A percentile compares a stretch with the other conserved stretches of the same genome.
phyloP scores from a whole-genome alignment of 352 stramenopile genomes.

The Elongisporangium prolatum region DNA sequence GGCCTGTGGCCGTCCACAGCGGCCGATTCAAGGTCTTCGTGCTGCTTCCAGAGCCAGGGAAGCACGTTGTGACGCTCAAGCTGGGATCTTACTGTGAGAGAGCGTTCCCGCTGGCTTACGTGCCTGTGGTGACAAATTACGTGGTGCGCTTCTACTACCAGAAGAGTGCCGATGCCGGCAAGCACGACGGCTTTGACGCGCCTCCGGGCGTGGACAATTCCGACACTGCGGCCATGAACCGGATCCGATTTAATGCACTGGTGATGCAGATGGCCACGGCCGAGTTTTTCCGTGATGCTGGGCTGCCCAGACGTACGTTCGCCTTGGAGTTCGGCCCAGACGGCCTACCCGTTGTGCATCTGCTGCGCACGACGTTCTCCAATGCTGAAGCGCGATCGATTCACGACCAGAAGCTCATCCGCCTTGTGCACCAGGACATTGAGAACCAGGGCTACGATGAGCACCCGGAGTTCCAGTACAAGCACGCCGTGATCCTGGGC shows the following conservation, averaged over 20 bases:
- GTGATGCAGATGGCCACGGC: constrained; percentile 50
- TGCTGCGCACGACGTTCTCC: constrained; percentile 55
- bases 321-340: constrained; percentile 39
- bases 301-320: constrained; percentile 45
- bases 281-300: constrained; percentile 41
- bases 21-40: constrained; percentile 63
- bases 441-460: constrained; percentile 24
- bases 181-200: constrained; percentile 48
- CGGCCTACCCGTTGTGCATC: constrained; percentile 40
- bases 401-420: constrained; percentile 58
- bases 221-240: constrained; percentile 36
- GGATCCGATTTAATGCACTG: constrained; percentile 53
- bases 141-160: constrained; percentile 72
- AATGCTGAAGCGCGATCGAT: constrained; percentile 38
- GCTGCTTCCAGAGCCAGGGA: constrained; percentile 40
- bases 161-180: constrained; percentile 31
- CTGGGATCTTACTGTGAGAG: constrained; percentile 9
- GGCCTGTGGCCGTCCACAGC: constrained; percentile 32
- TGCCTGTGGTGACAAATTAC: constrained; percentile 17
- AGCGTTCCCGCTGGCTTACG: constrained; percentile 35
- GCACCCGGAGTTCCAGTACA: constrained; percentile 30
- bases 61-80: constrained; percentile 27
- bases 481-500: constrained; percentile 68
- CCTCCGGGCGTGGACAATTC: constrained; percentile 46
- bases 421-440: constrained; percentile 49